These are phyloP conservation scores for Punctularia strigosozonata DNA, from an alignment of 768 basidiomycete genomes.

Conservation along the genomic window DNA sequence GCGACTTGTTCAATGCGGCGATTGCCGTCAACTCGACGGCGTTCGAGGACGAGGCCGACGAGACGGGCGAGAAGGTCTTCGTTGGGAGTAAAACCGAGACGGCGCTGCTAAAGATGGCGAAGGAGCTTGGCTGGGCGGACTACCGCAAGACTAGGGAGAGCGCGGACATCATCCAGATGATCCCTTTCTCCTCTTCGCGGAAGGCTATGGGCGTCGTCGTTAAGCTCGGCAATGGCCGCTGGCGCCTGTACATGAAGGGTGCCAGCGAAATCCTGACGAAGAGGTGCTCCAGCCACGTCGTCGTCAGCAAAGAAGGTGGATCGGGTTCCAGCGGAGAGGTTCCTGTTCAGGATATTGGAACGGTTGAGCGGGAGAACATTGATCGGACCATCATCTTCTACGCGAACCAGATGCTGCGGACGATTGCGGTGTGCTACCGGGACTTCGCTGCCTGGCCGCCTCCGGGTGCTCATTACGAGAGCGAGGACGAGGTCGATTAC, in stretches of 20 bases:
- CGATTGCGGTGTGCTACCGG: slow-evolving; percentile 88
- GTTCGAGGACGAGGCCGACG: slow-evolving; percentile 69
- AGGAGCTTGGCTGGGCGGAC: slow-evolving; percentile 65
- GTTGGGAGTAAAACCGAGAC: slow-evolving; percentile 95
- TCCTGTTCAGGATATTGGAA: slow-evolving; percentile 50
- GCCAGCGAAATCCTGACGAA: slow-evolving; percentile 88
- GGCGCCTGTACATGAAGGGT: slow-evolving; percentile 80
- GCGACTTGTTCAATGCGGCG: slow-evolving; percentile 65
- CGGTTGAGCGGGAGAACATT: slow-evolving; percentile 70
- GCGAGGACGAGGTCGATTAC: slow-evolving; percentile 56
- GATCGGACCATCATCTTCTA: slow-evolving; percentile 93
- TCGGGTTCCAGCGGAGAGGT: slow-evolving; percentile 22
- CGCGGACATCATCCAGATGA: slow-evolving; percentile 65
- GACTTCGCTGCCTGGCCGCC: slow-evolving; percentile 89
- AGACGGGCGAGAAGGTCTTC: slow-evolving; percentile 49
- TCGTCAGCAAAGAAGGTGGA: slow-evolving; percentile 34
- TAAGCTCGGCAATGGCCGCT: slow-evolving; percentile 35
- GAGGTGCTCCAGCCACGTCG: slow-evolving; percentile 61
- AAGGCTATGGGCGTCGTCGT: slow-evolving; percentile 94
- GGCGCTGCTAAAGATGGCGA: slow-evolving; percentile 76
- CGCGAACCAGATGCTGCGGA: slow-evolving; percentile 90
- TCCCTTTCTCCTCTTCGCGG: slow-evolving; percentile 88
- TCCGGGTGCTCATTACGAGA: slow-evolving; percentile 22
- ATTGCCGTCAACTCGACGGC: slow-evolving; percentile 92
- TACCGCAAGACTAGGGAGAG: slow-evolving; percentile 57